Percentiles rank a stretch among this genome's conserved stretches.
Conservation (phyloP, 805 yeast genomes). For the Barnettozyma wickerhamii region DNA sequence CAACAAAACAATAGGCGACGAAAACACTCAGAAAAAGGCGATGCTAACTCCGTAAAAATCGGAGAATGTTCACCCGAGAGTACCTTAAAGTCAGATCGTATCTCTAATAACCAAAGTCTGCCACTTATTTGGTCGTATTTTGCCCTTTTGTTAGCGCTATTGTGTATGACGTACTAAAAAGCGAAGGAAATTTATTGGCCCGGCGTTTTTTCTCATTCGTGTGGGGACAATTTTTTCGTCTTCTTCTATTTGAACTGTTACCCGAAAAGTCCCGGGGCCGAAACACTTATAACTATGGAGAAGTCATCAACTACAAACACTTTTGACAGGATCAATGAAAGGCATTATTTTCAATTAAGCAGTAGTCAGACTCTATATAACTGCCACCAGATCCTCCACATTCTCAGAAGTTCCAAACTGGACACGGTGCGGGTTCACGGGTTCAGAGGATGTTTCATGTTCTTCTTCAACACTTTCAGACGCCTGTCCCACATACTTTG, state of each 20-base stretch:
- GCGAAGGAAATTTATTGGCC: neutral
- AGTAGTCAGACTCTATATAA: too few relatives aligned
- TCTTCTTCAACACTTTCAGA: neutral
- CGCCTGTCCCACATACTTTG: conserved; percentile 33
- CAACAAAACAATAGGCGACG: too few relatives aligned
- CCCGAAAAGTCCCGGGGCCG: conserved; percentile 2
- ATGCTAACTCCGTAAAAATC: too few relatives aligned
- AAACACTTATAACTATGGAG: too few relatives aligned
- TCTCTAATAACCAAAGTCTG: too few relatives aligned
- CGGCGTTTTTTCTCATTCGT: neutral
- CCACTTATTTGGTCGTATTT: neutral
- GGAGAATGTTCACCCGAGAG: too few relatives aligned
- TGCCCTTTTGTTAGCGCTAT: neutral
- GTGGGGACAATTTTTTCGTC: too few relatives aligned
- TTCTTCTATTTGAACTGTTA: too few relatives aligned
- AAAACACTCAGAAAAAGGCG: too few relatives aligned
- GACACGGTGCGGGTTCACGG: conserved; percentile 1
- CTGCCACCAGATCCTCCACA: conserved; percentile 6
- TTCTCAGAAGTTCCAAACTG: conserved; percentile 2
- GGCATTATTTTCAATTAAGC: too few relatives aligned
- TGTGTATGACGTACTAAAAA: neutral
- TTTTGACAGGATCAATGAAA: neutral
- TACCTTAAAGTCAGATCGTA: too few relatives aligned
- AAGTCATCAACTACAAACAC: too few relatives aligned
- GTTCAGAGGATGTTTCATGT: neutral